Evolutionary conservation across 1,284 basidiomycete species (phyloP).

Genomic region (Trichosporon coremiiforme): DNA sequence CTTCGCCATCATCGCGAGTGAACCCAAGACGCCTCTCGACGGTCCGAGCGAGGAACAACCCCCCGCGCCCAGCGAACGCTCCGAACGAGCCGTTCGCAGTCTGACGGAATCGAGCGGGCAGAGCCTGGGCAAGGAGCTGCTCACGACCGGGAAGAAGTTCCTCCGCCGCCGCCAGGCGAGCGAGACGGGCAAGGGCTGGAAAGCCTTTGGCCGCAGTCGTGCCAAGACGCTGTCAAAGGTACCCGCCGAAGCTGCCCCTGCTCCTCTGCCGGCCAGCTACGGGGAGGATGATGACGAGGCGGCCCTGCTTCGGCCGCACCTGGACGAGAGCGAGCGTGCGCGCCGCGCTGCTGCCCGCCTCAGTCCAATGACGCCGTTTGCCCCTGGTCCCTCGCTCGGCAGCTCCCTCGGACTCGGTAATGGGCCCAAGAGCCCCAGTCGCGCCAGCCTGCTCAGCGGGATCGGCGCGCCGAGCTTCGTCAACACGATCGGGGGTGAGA

Average conservation of each 20-base stretch:
- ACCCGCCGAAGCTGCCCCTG: neutral
- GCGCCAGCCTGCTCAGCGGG: neutral
- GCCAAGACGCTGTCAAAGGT: neutral
- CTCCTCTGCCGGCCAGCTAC: neutral
- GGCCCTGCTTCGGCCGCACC: neutral
- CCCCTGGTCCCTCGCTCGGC: neutral
- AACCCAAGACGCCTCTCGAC: neutral
- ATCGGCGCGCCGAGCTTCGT: neutral
- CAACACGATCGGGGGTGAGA: neutral
- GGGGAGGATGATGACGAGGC: neutral
- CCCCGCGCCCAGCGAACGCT: neutral
- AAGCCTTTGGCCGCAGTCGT: neutral
- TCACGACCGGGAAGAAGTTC: neutral
- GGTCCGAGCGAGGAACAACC: neutral
- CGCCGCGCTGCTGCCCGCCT: neutral
- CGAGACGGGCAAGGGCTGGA: conserved; percentile 4
- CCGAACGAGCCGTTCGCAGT: neutral
- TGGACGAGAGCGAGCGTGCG: neutral
- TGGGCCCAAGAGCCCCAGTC: neutral
- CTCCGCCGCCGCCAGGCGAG: neutral
- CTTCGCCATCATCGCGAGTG: neutral
- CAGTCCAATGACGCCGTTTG: conserved; percentile 7
- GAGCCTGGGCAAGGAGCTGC: neutral
- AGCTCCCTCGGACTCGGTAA: neutral
- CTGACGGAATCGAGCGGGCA: neutral